Conservation (phyloP, 345 rosid genomes). For the Hibiscus syriacus region DNA sequence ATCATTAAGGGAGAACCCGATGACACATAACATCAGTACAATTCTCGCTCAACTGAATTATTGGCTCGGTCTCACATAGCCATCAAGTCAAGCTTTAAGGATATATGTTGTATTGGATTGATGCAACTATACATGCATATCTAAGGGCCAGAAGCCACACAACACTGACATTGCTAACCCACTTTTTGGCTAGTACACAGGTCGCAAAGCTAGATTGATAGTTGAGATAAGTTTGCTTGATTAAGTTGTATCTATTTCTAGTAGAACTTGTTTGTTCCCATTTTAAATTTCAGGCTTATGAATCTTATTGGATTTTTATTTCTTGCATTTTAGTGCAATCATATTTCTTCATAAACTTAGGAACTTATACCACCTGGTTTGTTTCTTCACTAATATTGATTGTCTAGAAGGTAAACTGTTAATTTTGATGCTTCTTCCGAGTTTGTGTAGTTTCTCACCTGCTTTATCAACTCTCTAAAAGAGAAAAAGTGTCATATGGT, state of each 20-base stretch:
- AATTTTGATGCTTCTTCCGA: not conserved
- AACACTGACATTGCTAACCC: too few species aligned
- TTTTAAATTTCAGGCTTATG: not conserved
- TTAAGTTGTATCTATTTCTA: not conserved
- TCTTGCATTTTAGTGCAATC: not conserved
- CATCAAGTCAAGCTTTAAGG: too few species aligned
- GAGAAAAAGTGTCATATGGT: not conserved
- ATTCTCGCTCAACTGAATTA: too few species aligned
- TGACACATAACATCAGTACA: too few species aligned
- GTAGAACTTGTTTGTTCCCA: not conserved
- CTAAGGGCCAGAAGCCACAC: too few species aligned
- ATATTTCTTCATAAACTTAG: not conserved
- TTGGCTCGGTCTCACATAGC: too few species aligned
- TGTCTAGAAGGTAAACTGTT: not conserved
- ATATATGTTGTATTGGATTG: too few species aligned
- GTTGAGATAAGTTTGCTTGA: not conserved
- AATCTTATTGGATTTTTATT: not conserved
- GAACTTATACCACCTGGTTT: not conserved
- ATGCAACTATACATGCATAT: too few species aligned
- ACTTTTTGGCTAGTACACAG: too few species aligned
- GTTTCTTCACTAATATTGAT: not conserved
- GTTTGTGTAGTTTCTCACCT: not conserved
- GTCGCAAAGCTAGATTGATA: not conserved
- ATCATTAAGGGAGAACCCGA: too few species aligned
- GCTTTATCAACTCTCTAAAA: not conserved